Evolutionary conservation across 2,329 filamentous ascomycete genomes (phyloP), one percentile per base, ranked within the genome.

Genomic region (Penicillium griseofulvum): DNA sequence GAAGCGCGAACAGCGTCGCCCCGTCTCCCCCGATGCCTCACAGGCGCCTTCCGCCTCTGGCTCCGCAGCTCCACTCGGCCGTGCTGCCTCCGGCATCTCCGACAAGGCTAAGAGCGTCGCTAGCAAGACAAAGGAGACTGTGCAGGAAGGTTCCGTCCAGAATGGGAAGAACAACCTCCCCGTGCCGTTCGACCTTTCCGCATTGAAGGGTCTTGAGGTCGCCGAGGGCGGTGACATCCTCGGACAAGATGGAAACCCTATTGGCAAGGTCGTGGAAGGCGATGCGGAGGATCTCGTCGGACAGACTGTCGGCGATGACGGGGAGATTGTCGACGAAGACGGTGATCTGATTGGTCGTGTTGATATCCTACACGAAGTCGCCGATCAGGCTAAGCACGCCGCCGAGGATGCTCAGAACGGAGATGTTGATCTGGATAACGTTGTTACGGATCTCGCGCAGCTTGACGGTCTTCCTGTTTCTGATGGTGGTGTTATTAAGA

Each of bases 401-500:
- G 55, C 59, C 11, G 55, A 65, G 1, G 61, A 63, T 0, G 57
- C 55, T 2, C 54, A 63, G 44, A 54, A 58, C 3, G 60, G 52
- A 8, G 49, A 53, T 2, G 38, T 41, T 45, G 69, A 65, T 17
- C 62, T 60, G 37, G 64, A 73, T 38, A 65, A 70, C 16, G 59
- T 70, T 16, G 64, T 73, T 28, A 71, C 68, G 22, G 69, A 71
- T 34, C 38, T 74, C 10, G 64, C 68, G 16, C 67, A 72, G 44
- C 65, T 76, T 12, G 67, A 72, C 16, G 74, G 72, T 10, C 61
- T 74, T 4, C 65, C 72, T 43, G 80, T 84, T 26, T 73, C 81
- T 41, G 78, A 81, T 48, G 81, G 83, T 26, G 83, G 83, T 33
- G 69, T 77, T 31, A 77, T 85, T 60, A 72, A 78, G 61, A 78